Percentiles rank a stretch among this genome's conserved stretches.
Conservation (phyloP, 2,329 filamentous ascomycete species). For the Catunica adiposa region DNA sequence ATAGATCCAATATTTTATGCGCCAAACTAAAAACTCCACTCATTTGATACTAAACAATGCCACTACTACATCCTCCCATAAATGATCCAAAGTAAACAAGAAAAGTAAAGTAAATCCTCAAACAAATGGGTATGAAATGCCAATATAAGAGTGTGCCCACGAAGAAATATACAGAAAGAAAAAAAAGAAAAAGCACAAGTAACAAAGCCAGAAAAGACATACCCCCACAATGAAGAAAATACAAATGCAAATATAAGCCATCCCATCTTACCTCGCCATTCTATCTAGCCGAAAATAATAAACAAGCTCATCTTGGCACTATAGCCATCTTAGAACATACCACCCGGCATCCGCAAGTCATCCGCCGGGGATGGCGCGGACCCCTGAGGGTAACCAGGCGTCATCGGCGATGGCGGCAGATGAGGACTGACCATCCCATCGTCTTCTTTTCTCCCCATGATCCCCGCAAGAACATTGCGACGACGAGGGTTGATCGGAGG, state of each 20-base stretch:
- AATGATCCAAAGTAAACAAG: slow-evolving; percentile 1
- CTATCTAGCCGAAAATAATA: neutral
- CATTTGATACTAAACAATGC: neutral
- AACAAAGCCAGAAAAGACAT: too few species aligned
- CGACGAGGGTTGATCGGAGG: slow-evolving; percentile 44
- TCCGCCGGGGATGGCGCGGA: neutral
- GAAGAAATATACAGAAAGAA: neutral
- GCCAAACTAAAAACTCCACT: neutral
- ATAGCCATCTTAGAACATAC: slow-evolving; percentile 10
- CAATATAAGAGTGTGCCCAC: neutral
- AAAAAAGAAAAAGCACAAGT: too few species aligned
- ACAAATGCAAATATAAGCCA: neutral
- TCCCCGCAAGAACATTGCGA: slow-evolving; percentile 26
- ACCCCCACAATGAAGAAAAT: neutral
- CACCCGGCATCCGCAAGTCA: slow-evolving; percentile 9
- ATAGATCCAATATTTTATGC: slow-evolving; percentile 1
- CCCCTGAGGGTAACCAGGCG: neutral
- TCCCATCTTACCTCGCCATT: neutral
- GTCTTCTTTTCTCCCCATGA: slow-evolving; percentile 12
- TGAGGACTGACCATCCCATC: slow-evolving; percentile 7
- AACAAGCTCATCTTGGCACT: neutral
- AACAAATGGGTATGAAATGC: neutral
- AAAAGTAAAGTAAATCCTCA: slow-evolving; percentile 3
- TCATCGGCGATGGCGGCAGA: slow-evolving; percentile 10
- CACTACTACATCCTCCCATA: neutral